Conservation (phyloP, 2,329 filamentous ascomycete genomes). For the Calonectria fujianensis region DNA sequence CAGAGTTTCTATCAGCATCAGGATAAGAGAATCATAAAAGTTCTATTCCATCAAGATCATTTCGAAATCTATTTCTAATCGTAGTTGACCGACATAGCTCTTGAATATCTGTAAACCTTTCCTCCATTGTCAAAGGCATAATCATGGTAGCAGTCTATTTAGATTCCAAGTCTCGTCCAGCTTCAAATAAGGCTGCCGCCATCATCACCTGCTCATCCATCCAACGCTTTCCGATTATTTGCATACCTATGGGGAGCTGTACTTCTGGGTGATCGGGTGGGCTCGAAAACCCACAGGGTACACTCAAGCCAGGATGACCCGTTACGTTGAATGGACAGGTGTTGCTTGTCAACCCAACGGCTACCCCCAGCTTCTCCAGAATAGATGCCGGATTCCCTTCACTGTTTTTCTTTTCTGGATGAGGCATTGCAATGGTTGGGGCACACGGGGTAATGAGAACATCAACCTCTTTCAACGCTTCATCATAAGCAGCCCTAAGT, state of each 20-base stretch:
- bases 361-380: slow-evolving; percentile 64
- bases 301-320: slow-evolving; percentile 68
- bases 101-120: neutral
- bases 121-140: neutral
- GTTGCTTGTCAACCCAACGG: slow-evolving; percentile 67
- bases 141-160: neutral
- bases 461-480: slow-evolving; percentile 65
- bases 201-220: slow-evolving; percentile 50
- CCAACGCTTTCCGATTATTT: slow-evolving; percentile 56
- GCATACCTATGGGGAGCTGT: slow-evolving; percentile 56
- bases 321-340: slow-evolving; percentile 70
- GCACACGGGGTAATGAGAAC: slow-evolving; percentile 70
- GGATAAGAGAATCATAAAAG: neutral
- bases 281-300: slow-evolving; percentile 61
- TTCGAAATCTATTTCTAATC: neutral
- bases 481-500: slow-evolving; percentile 65
- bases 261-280: slow-evolving; percentile 40
- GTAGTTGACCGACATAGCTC: neutral
- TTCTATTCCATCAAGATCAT: neutral
- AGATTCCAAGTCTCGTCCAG: slow-evolving; percentile 31
- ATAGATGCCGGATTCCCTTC: slow-evolving; percentile 42
- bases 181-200: slow-evolving; percentile 54
- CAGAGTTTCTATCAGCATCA: slow-evolving; percentile 50
- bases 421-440: slow-evolving; percentile 65
- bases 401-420: slow-evolving; percentile 54